phyloP scores from a whole-genome alignment of 768 basidiomycete species.

The Leucocoprinus sp. region DNA sequence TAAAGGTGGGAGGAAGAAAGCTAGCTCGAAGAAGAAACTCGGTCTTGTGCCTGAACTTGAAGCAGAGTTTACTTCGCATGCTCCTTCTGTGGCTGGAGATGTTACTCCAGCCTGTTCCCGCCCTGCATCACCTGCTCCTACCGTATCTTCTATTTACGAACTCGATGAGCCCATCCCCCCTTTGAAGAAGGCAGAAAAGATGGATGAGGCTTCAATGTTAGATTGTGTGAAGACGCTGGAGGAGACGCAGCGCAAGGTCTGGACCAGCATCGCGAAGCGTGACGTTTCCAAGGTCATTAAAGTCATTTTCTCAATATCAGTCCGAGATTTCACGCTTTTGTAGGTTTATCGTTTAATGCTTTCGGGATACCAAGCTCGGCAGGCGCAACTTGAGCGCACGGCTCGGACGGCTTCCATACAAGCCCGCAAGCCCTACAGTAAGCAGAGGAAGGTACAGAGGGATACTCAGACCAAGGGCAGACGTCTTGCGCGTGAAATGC shows the following conservation, averaged over 20 bases:
- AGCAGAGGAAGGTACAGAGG: conserved; percentile 71
- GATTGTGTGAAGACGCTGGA: conserved; percentile 74
- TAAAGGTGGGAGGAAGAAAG: conserved; percentile 46
- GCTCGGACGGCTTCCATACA: conserved; percentile 69
- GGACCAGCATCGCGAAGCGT: conserved; percentile 79
- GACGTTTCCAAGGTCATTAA: conserved; percentile 72
- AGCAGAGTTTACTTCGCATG: conserved; percentile 39
- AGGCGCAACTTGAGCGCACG: conserved; percentile 66
- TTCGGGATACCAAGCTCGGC: conserved; percentile 56
- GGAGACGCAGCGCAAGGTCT: conserved; percentile 81
- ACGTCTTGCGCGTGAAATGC: conserved; percentile 90
- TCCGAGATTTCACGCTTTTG: neutral
- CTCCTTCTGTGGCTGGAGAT: conserved; percentile 60
- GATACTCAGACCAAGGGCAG: conserved; percentile 81
- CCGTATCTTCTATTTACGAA: conserved; percentile 57
- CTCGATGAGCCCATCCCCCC: conserved; percentile 63
- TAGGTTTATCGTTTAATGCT: conserved; percentile 79
- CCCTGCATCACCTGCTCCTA: conserved; percentile 59
- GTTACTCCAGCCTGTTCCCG: conserved; percentile 61
- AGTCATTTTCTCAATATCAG: neutral
- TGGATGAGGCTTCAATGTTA: conserved; percentile 62
- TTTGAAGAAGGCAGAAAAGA: conserved; percentile 67
- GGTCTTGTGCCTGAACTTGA: conserved; percentile 46
- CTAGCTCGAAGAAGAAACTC: conserved; percentile 47
- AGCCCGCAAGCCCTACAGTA: conserved; percentile 66